These are phyloP conservation scores for Ilex paraguariensis DNA, from an alignment of 305 asterid species.

Conservation along the genomic window DNA sequence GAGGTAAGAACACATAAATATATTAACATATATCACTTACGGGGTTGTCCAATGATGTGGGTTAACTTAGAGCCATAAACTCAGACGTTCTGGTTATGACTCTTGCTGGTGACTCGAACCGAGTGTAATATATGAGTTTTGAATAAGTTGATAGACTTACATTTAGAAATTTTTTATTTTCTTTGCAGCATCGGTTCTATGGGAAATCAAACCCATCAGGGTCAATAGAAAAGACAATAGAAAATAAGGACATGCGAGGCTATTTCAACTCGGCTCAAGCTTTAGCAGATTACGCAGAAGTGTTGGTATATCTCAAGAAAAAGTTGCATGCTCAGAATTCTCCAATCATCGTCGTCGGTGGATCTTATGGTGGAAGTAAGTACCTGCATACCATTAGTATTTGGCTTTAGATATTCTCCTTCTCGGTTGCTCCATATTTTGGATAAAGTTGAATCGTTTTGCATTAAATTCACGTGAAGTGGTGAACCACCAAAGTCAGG, in stretches of 20 bases:
- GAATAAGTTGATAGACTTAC: not conserved
- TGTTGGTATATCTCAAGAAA: not conserved
- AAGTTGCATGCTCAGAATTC: not conserved
- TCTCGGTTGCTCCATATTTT: not conserved
- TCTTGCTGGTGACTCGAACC: no score
- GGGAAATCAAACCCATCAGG: not conserved
- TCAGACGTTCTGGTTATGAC: no score
- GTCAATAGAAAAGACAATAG: not conserved
- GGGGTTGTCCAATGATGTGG: no score
- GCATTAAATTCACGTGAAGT: no score
- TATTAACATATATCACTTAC: no score
- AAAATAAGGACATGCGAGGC: not conserved
- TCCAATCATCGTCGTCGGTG: not conserved
- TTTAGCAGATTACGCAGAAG: slow-evolving; percentile 1
- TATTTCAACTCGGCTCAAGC: slow-evolving; percentile 2
- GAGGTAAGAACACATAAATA: not conserved
- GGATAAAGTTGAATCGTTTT: no score
- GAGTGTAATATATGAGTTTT: no score
- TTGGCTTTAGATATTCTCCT: not conserved
- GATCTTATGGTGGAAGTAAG: slow-evolving; percentile 1
- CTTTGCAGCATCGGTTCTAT: not conserved
- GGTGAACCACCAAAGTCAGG: no score
- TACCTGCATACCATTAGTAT: not conserved
- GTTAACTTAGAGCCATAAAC: no score
- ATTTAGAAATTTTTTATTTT: not conserved